Percentiles rank a stretch among this genome's conserved stretches.
Evolutionary conservation across 768 basidiomycete species (phyloP).

Genomic region (Pilatotrama ljubarskyi): DNA sequence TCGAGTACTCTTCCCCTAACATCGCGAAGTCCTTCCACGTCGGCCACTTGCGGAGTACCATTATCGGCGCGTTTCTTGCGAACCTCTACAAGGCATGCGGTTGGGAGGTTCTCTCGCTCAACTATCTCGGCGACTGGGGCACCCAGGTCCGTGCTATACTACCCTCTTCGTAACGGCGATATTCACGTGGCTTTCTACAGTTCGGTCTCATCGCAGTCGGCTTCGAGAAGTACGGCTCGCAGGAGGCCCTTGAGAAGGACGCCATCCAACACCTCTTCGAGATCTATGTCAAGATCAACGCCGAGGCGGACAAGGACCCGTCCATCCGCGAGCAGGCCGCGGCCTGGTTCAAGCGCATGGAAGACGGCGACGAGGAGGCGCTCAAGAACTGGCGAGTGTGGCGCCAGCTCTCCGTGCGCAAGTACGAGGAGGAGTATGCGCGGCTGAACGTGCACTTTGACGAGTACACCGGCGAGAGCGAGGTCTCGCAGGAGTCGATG

Average conservation of each 20-base stretch:
- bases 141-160: slow-evolving; percentile 64
- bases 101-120: slow-evolving; percentile 88
- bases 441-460: slow-evolving; percentile 90
- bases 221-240: slow-evolving; percentile 88
- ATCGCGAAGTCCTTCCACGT: slow-evolving; percentile 99
- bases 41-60: slow-evolving; percentile 95
- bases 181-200: slow-evolving; percentile 34
- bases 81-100: slow-evolving; percentile 92
- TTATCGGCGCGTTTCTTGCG: slow-evolving; percentile 92
- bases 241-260: slow-evolving; percentile 79
- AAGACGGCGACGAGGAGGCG: slow-evolving; percentile 84
- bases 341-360: slow-evolving; percentile 92
- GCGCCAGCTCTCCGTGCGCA: slow-evolving; percentile 87
- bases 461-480: slow-evolving; percentile 88
- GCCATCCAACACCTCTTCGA: slow-evolving; percentile 94
- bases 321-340: slow-evolving; percentile 76
- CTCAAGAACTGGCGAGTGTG: slow-evolving; percentile 90
- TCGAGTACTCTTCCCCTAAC: slow-evolving; percentile 96
- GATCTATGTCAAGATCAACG: slow-evolving; percentile 93
- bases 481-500: slow-evolving; percentile 72
- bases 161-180: not conserved
- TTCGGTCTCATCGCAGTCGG: slow-evolving; percentile 89
- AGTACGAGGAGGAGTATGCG: slow-evolving; percentile 86
- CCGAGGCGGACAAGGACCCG: slow-evolving; percentile 73
- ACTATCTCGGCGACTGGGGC: slow-evolving; percentile 98